Evolutionary conservation across 2,329 filamentous ascomycete species (phyloP).

Genomic region (Teratosphaeria destructans): DNA sequence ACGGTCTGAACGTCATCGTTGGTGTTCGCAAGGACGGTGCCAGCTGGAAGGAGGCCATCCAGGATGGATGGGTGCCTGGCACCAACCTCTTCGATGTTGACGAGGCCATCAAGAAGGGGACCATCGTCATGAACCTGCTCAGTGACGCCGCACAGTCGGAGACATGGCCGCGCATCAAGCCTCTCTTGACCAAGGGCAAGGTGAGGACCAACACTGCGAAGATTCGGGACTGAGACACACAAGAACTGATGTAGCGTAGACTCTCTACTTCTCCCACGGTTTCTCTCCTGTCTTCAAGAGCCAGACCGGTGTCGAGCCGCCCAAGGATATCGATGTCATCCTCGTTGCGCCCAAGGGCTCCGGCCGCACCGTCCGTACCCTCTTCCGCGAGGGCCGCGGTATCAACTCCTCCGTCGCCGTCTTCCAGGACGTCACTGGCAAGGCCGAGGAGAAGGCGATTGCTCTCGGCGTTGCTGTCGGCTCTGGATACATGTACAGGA

Average conservation of each 20-base stretch:
- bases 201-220: conserved; percentile 39
- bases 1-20: conserved; percentile 97
- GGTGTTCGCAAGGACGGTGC: conserved; percentile 97
- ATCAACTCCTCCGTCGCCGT: conserved; percentile 99
- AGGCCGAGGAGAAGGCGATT: conserved; percentile 95
- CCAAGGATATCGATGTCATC: conserved; percentile 94
- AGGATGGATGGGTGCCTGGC: conserved; percentile 96
- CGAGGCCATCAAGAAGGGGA: conserved; percentile 86
- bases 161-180: conserved; percentile 98
- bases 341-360: conserved; percentile 98
- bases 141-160: conserved; percentile 95
- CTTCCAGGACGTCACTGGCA: conserved; percentile 95
- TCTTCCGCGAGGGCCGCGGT: conserved; percentile 98
- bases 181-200: conserved; percentile 97
- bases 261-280: conserved; percentile 99
- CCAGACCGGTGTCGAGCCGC: conserved; percentile 96
- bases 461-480: conserved; percentile 95
- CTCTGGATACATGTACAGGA: conserved; percentile 98
- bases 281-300: conserved; percentile 99
- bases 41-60: conserved; percentile 94
- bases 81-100: conserved; percentile 99
- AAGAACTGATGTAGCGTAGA: conserved; percentile 45
- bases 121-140: conserved; percentile 98
- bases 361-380: conserved; percentile 92
- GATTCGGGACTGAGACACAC: conserved; percentile 1